Evolutionary conservation across 495 filamentous ascomycete species (phyloP).

Genomic region (Penicillium bovifimosum): DNA sequence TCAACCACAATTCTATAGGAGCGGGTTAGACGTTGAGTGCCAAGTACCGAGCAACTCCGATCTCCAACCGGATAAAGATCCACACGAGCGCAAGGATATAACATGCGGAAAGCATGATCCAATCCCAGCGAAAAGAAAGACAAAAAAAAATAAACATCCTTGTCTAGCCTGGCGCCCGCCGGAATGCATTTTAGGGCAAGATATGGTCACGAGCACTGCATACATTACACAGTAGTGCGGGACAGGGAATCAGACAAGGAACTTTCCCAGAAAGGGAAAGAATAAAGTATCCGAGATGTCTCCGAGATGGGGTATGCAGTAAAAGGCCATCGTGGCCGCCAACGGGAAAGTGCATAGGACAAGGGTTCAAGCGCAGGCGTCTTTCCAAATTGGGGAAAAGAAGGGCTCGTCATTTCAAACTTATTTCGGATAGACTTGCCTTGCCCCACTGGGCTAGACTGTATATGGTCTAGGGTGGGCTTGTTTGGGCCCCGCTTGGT

Average conservation of each 20-base stretch:
- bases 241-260: background rate
- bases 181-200: background rate
- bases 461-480: background rate
- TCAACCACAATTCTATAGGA: no score
- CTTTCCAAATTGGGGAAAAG: slow-evolving; percentile 19
- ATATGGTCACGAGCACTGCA: background rate
- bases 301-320: background rate
- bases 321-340: background rate
- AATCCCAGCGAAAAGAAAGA: no score
- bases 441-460: background rate
- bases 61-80: background rate
- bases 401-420: slow-evolving; percentile 9
- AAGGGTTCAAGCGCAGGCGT: background rate
- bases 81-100: background rate
- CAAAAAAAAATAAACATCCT: no score
- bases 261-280: background rate
- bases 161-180: background rate
- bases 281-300: background rate
- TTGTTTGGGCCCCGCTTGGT: background rate
- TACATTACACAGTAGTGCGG: no score
- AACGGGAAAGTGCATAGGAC: background rate
- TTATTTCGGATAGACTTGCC: background rate
- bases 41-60: no score
- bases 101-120: background rate
- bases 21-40: no score